A percentile compares a stretch with the other conserved stretches of the same genome.
Conservation (phyloP, 2,329 filamentous ascomycete species). For the Penicillium sp. region DNA sequence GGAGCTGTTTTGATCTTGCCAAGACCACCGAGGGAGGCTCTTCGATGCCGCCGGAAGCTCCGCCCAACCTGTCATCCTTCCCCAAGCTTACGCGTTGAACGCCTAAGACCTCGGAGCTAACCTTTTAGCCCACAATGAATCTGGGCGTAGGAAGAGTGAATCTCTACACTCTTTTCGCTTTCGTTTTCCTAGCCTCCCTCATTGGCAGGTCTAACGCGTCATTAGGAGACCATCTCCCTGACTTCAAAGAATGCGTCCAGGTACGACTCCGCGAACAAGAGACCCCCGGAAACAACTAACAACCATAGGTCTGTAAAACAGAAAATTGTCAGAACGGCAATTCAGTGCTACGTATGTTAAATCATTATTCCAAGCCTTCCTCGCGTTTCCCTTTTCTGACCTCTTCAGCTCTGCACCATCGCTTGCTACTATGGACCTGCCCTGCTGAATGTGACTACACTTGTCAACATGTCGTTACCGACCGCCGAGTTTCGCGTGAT, state of each 20-base stretch:
- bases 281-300: conserved; percentile 16
- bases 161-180: conserved; percentile 26
- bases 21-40: conserved; percentile 20
- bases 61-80: conserved; percentile 14
- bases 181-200: conserved; percentile 36
- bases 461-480: conserved; percentile 90
- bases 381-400: conserved; percentile 15
- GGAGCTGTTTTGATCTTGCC: conserved; percentile 12
- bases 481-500: conserved; percentile 63
- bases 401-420: conserved; percentile 70
- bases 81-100: conserved; percentile 18
- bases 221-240: conserved; percentile 76
- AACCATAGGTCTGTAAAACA: conserved; percentile 66
- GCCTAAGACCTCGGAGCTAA: conserved; percentile 8
- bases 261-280: conserved; percentile 47
- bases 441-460: conserved; percentile 94
- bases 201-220: conserved; percentile 60
- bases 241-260: conserved; percentile 82
- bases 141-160: conserved; percentile 19
- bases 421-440: conserved; percentile 89
- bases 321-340: conserved; percentile 73
- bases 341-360: conserved; percentile 66
- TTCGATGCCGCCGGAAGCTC: conserved; percentile 17
- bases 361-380: background rate
- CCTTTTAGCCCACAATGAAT: conserved; percentile 28